A percentile compares a stretch with the other conserved stretches of the same genome.
These are phyloP conservation scores for Babesia divergens DNA, from an alignment of 169 alveolate species.

Conservation along the genomic window DNA sequence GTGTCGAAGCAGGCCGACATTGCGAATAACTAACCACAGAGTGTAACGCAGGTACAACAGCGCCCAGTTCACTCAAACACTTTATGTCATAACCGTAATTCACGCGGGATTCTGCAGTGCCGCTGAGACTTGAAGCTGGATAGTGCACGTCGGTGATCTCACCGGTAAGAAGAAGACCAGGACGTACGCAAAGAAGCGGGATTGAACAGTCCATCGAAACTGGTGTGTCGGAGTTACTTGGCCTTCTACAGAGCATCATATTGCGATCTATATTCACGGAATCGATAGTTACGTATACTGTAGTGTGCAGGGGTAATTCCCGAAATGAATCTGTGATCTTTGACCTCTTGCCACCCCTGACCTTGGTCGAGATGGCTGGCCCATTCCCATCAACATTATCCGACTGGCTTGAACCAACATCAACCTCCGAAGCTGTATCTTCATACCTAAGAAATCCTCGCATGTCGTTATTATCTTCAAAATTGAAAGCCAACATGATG, in stretches of 20 bases:
- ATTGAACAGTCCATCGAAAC: conserved; percentile 2
- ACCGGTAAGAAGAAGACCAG: conserved; percentile 54
- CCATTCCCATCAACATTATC: not conserved
- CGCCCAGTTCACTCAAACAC: conserved; percentile 44
- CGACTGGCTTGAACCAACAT: not conserved
- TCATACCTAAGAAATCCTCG: conserved; percentile 50
- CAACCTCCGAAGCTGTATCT: not conserved
- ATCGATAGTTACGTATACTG: conserved; percentile 48
- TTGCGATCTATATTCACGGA: conserved; percentile 48
- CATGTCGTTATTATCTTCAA: not conserved
- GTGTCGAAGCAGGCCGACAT: not conserved
- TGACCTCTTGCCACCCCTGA: not conserved
- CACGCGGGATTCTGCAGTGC: not conserved
- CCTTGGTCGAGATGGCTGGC: not conserved
- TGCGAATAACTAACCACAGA: conserved; percentile 19
- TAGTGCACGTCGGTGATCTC: conserved; percentile 52
- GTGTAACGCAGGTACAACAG: conserved; percentile 28
- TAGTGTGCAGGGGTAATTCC: conserved; percentile 18
- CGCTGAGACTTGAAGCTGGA: conserved; percentile 14
- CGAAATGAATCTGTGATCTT: not conserved
- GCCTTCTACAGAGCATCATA: conserved; percentile 54
- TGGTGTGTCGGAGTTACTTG: conserved; percentile 43
- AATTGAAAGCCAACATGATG: conserved; percentile 15
- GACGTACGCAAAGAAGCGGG: conserved; percentile 33
- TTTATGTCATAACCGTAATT: conserved; percentile 42